These are phyloP conservation scores for Trypanosoma avium DNA, from an alignment of 208 protist genomes.

Conservation along the genomic window DNA sequence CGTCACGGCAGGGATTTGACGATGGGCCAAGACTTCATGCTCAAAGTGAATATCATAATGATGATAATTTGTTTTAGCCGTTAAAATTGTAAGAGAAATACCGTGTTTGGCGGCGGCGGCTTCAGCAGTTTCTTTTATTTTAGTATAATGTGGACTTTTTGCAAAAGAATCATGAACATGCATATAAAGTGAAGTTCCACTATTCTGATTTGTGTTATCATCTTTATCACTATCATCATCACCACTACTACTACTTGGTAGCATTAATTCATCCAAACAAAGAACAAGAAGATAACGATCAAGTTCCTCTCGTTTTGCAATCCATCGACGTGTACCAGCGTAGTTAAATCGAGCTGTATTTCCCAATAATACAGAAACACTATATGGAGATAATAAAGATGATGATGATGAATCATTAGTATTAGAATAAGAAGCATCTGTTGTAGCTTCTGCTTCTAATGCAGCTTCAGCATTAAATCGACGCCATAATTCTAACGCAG, in stretches of 20 bases:
- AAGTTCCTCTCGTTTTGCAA: constrained; percentile 38
- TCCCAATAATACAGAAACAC: constrained; percentile 52
- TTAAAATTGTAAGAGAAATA: constrained; percentile 50
- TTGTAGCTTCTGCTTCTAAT: constrained; percentile 12
- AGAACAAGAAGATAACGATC: constrained; percentile 55
- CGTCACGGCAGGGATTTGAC: constrained; percentile 68
- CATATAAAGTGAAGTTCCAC: constrained; percentile 49
- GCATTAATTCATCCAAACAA: constrained; percentile 76
- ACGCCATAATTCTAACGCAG: constrained; percentile 75
- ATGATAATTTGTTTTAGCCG: constrained; percentile 76
- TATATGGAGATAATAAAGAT: constrained; percentile 27
- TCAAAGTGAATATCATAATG: constrained; percentile 85
- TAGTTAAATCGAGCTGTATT: constrained; percentile 83
- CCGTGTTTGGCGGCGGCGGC: constrained; percentile 34
- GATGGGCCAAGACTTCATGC: constrained; percentile 81
- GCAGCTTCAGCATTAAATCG: constrained; percentile 34
- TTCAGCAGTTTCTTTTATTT: constrained; percentile 50
- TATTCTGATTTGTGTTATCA: constrained; percentile 4
- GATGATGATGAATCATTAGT: background rate
- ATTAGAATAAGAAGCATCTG: no score
- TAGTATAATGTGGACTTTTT: constrained; percentile 45
- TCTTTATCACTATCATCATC: constrained; percentile 12
- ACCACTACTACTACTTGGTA: background rate
- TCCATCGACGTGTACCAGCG: constrained; percentile 56
- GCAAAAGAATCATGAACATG: constrained; percentile 73